A percentile compares a stretch with the other conserved stretches of the same genome.
Evolutionary conservation across 2,329 filamentous ascomycete species (phyloP).

Genomic region (Alternaria gaisen): DNA sequence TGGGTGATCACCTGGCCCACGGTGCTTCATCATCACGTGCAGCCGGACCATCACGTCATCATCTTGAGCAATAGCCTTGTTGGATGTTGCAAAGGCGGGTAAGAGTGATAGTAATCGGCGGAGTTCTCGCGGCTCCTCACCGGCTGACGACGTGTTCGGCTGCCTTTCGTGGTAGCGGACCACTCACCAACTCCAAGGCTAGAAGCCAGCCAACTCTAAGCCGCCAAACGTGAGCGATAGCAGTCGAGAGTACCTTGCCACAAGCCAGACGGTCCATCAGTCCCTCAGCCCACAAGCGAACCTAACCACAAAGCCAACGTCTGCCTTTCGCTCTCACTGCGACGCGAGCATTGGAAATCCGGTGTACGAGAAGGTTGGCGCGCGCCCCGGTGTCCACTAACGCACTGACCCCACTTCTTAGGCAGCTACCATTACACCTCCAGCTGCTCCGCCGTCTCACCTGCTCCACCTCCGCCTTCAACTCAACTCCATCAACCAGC

Average conservation of each 20-base stretch:
- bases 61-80: slow-evolving; percentile 1
- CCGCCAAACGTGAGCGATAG: neutral
- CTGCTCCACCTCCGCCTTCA: slow-evolving; percentile 24
- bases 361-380: slow-evolving; percentile 13
- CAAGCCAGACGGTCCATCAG: neutral
- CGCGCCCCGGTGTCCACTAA: slow-evolving; percentile 11
- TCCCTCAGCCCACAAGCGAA: neutral
- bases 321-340: neutral
- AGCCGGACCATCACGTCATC: slow-evolving; percentile 11
- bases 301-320: neutral
- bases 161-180: slow-evolving; percentile 3
- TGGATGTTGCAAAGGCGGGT: neutral
- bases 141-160: slow-evolving; percentile 11
- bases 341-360: slow-evolving; percentile 11
- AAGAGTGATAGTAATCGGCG: slow-evolving; percentile 1
- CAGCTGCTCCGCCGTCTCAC: slow-evolving; percentile 23
- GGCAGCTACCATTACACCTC: slow-evolving; percentile 29
- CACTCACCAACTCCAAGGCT: neutral
- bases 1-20: slow-evolving; percentile 11
- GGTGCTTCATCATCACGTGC: slow-evolving; percentile 8
- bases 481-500: slow-evolving; percentile 15
- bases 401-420: slow-evolving; percentile 26
- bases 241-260: neutral
- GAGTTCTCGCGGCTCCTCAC: slow-evolving; percentile 3
- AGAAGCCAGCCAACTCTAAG: neutral